Conservation (phyloP, 2,329 filamentous ascomycete species). For the Dactylellina leptospora region DNA sequence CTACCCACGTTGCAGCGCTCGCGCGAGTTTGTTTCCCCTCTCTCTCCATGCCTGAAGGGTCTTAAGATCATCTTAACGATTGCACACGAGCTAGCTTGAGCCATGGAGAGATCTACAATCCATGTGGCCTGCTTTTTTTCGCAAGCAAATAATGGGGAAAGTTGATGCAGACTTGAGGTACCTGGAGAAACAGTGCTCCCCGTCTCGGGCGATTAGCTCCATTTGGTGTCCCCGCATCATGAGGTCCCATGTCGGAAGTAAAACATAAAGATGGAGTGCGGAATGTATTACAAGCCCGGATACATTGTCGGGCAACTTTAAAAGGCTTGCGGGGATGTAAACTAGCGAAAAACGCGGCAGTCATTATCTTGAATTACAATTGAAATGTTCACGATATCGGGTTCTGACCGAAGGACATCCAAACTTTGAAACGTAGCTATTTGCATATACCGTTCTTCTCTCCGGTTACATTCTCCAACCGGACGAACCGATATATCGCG, state of each 20-base stretch:
- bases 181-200: not conserved
- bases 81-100: not conserved
- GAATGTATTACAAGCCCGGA: not conserved
- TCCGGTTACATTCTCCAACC: not conserved
- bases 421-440: not conserved
- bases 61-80: slow-evolving; percentile 4
- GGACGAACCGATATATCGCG: not conserved
- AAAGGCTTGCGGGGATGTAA: slow-evolving; percentile 2
- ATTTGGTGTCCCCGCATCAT: slow-evolving; percentile 28
- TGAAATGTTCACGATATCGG: not conserved
- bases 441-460: not conserved
- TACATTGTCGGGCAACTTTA: not conserved
- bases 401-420: not conserved
- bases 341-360: not conserved
- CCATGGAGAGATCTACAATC: slow-evolving; percentile 7
- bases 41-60: not conserved
- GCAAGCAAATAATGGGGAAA: not conserved
- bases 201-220: slow-evolving; percentile 20
- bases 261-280: slow-evolving; percentile 1
- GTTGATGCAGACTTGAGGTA: too few relatives aligned
- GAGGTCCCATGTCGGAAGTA: not conserved
- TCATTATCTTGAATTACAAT: not conserved
- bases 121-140: slow-evolving; percentile 7
- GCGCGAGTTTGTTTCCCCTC: not conserved
- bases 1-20: not conserved